phyloP scores from a whole-genome alignment of 441 rosid species.

The Gossypium laxum region DNA sequence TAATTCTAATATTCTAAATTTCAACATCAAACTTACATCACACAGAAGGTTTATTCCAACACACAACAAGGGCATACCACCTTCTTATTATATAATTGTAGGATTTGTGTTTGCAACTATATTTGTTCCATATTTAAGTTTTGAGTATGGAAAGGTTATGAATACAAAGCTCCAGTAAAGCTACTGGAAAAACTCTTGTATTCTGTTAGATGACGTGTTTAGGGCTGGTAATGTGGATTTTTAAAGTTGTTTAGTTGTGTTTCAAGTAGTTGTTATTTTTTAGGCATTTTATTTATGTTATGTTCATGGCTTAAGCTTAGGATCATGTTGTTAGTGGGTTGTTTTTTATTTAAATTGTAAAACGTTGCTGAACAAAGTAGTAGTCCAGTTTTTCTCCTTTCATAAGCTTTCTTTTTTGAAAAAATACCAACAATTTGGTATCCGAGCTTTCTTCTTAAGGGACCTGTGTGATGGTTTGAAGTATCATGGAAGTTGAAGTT shows the following conservation, averaged over 20 bases:
- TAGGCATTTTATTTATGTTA: too few species aligned
- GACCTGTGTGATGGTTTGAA: not conserved
- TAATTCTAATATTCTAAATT: conserved; percentile 33
- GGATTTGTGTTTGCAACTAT: conserved; percentile 60
- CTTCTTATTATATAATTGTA: conserved; percentile 61
- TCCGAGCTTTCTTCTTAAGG: not conserved
- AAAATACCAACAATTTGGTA: not conserved
- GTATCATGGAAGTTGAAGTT: not conserved
- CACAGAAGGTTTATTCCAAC: conserved; percentile 55
- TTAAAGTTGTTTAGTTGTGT: too few species aligned
- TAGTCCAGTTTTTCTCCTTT: too few species aligned
- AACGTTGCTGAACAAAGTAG: too few species aligned
- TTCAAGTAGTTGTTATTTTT: too few species aligned
- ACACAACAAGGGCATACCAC: conserved; percentile 50
- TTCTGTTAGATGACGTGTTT: conserved; percentile 1
- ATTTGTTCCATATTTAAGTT: conserved; percentile 64
- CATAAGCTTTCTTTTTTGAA: too few species aligned
- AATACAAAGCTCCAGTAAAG: conserved; percentile 62
- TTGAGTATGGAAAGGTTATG: conserved; percentile 71
- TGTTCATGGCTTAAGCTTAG: too few species aligned
- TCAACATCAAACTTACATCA: conserved; percentile 42
- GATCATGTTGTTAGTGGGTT: too few species aligned
- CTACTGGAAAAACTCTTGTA: conserved; percentile 58
- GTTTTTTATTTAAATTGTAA: too few species aligned
- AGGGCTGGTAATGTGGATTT: too few species aligned